Conservation (phyloP, 2,329 filamentous ascomycete genomes). For the Cryphonectria radicalis region DNA sequence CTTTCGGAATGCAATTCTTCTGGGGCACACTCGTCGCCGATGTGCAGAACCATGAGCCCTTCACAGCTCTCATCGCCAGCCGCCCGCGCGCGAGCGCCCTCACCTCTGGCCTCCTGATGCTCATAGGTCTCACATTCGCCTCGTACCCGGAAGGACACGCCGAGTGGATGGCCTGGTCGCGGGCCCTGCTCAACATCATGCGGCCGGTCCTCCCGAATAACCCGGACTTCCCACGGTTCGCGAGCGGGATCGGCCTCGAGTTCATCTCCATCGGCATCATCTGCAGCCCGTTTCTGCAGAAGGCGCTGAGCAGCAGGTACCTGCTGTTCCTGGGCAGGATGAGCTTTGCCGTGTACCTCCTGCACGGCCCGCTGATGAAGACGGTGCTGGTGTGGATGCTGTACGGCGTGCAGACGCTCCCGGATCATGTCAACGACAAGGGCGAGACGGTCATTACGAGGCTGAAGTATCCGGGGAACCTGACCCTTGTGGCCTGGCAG, state of each 20-base stretch:
- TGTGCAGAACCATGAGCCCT: conserved; percentile 55
- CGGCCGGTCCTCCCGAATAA: conserved; percentile 49
- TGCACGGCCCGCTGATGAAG: conserved; percentile 65
- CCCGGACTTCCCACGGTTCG: conserved; percentile 50
- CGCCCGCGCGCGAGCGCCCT: conserved; percentile 48
- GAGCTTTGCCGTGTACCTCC: conserved; percentile 67
- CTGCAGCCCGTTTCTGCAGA: conserved; percentile 55
- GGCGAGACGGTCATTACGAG: conserved; percentile 39
- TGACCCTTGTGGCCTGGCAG: conserved; percentile 44
- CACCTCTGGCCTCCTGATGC: conserved; percentile 53
- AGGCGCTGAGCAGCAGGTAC: conserved; percentile 55
- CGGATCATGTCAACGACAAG: conserved; percentile 42
- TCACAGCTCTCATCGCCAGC: conserved; percentile 51
- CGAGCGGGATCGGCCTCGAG: conserved; percentile 43
- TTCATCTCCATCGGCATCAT: conserved; percentile 56
- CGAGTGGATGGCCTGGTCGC: conserved; percentile 59
- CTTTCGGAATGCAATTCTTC: conserved; percentile 63
- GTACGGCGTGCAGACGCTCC: conserved; percentile 49
- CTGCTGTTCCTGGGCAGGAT: conserved; percentile 67
- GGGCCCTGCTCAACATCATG: conserved; percentile 47
- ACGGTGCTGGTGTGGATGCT: conserved; percentile 64
- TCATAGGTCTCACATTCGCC: conserved; percentile 59
- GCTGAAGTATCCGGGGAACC: conserved; percentile 43
- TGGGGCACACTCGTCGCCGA: conserved; percentile 66
- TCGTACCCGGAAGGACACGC: conserved; percentile 62